Evolutionary conservation across 1,284 basidiomycete genomes (phyloP), one percentile per base, ranked within the genome.

Genomic region (Apiotrichum siamense): DNA sequence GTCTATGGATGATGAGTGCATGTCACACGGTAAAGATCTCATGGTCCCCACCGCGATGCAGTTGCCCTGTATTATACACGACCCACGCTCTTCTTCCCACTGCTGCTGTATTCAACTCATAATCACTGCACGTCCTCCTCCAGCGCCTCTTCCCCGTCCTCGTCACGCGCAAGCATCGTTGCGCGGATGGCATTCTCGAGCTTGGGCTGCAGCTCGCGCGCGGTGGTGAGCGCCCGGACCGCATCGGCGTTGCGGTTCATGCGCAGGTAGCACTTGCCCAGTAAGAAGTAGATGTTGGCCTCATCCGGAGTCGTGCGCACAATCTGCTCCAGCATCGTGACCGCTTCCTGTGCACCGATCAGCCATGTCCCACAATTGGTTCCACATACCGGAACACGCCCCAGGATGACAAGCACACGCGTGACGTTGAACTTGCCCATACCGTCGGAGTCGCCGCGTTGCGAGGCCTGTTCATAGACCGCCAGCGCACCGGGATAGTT

Each of bases 231-330:
- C 73, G 85, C 80, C 55, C 86, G 82, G 49, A 88, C 85, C 40
- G 87, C 83, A 70, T 86, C 84, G n/a, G 81, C 78, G 58, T 82
- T 82, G 69, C 88, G 78, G 24, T 87, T 88, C 48, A 85, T 75
- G 58, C 87, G 78, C 43, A 88, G 81, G 69, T 92, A 93, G 56
- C 86, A 85, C 75, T 87, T 88, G 29, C 89, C 92, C n/a, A 97
- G 81, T 71, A 94, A 84, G 79, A 93, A 93, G 56, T 92, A 83
- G 47, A 97, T 87, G 74, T 94, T 93, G 52, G 89, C 86, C 77
- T 97, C 92, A 69, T 92, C 88, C 12, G 92, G 90, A 21, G 50
- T 40, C 52, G 81, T 78, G 65, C 83, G 83, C 58, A 83, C 80
- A 43, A 97, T 80, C 50, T 80, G 77, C 73, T 88, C 83, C 60